Evolutionary conservation across 2,329 filamentous ascomycete genomes (phyloP), one percentile per base, ranked within the genome.

Genomic region (Hypomyces rosellus): DNA sequence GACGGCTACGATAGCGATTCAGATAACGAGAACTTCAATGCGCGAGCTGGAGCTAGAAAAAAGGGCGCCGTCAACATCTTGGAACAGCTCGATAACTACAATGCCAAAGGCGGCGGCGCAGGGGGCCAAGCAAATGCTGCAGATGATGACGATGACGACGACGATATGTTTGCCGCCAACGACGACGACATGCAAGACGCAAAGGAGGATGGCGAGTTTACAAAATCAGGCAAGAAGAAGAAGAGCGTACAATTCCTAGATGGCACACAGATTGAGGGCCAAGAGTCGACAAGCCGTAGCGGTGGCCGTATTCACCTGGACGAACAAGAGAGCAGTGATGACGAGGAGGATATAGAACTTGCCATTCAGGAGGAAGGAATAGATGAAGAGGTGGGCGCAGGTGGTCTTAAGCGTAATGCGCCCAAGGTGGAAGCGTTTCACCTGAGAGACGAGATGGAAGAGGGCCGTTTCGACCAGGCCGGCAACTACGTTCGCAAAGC

Each of bases 1-100:
- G 93, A 97, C 63, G 93, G 93, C 46, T 99, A 97, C 71, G 92
- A 97, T 59, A 93, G 87, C 9, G 93, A 99, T 69, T 95, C 92
- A 2, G 82, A 86, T 47, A 92, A 95, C 57, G 93, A 97, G 64
- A 90, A 88, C 41, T 95, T 96, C 66, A 81, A 93, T 59, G 80
- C 79, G 33, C 81, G 88, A 46, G 86, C 87, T 5, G 82, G 84
- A 52, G 77, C 78, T 50, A 79, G 76, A 56, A 72, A 69, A 48
- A 74, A 64, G 51, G 72, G 72, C 50, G 67, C 76, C n/a, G 73
- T 78, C 7, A 69, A 76, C 51, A 63, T 81, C 6, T 63, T 73
- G 1, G 73, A 78, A 12, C 71, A 77, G 48, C 69, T 82, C 30
- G 78, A 82, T 56, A 76, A 74, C 50, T 82, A 82, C 66, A 66